Base-by-base conservation (phyloP, 148 eudicot species). In the Chenopodium suecicum region DNA sequence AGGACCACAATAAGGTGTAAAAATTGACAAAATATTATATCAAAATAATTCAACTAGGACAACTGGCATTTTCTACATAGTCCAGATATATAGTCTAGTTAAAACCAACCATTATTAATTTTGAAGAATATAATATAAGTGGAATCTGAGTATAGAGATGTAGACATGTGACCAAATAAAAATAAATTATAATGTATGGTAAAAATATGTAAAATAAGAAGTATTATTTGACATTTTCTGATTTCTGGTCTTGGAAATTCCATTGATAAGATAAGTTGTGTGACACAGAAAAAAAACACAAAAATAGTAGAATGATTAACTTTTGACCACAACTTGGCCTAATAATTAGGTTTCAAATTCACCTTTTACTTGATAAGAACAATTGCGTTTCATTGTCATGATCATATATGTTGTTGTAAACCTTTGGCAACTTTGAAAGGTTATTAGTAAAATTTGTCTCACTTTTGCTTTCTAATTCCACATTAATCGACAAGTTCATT, bases 331-430 rank as follows among this genome's bases (percentile, higher is more conserved):
- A 20, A 3, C 63, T 83, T 7, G n/a, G 70, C 37, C 12, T 27
- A n/a, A 14, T 14, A 14, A 14, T 56, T 56, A 56, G 62, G 20
- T 17, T 41, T 44, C 64, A 31, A 64, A 16, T 25, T 67, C 62
- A 67, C 75, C 75, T 68, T 80, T 76, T 71, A 73, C 78, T 76
- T 84, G 86, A 84, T 84, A 84, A 34, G 86, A 76, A 82, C 83
- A 25, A 67, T 84, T 84, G 66, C 83, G 77, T 80, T 80, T 84
- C 83, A 79, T 20, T 78, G 67, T 83, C 73, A 83, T 63, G 37
- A 73, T 76, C 46, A 41, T 82, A 50, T 17, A 1, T 22, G 23
- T 64, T 64, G 70, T 67, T 23, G 10, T 27, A 50, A 68, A 63
- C 78, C 27, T 63, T 80, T 63, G 47, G 82, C n/a, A 60, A 71